Base-by-base conservation (phyloP, 163 green algal genomes). In the Scenedesmus sp. region DNA sequence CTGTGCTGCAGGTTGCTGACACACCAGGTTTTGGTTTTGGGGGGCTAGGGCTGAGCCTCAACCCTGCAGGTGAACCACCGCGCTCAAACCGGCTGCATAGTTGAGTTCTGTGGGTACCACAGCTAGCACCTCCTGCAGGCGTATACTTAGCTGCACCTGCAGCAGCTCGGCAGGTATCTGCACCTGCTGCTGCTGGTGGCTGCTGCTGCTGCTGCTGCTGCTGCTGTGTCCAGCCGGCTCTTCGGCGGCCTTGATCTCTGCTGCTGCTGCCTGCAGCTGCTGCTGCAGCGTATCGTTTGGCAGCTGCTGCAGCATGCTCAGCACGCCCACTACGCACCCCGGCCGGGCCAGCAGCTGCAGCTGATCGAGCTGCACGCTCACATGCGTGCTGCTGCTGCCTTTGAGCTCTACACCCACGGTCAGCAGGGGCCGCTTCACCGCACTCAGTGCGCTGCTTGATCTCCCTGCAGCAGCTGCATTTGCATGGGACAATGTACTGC, bases 321-420 rank as follows among this genome's bases (percentile, higher is more conserved):
- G 59, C 20, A 92, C 30, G 12, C n/a, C 80, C 20, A 88, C 88
- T 4, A 78, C 30, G 13, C n/a, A 59, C 0, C 33, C 81, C 2
- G 88, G 81, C 33, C 88, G 26, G 2, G 88, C 80, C 40, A 92
- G 26, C 88, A 92, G 88, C 88, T 92, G 88, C 80, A 92, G n/a
- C 59, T 13, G 88, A 68, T 88, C 53, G 24, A 92, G 70, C 59
- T 84, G 43, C 35, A 92, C 76, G 24, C 42, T 49, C 2, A 86
- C 24, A 13, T 84, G 46, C 43, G 80, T 83, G 59, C 46, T 44
- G 59, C 46, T 44, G 15, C 40, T 51, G 20, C 59, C 43, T 4
- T 24, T 13, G 24, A 76, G 6, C 43, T 88, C 59, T 18, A 92
- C 22, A 35, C 88, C 80, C 18, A 88, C 35, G 1, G 24, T 40